A percentile compares a stretch with the other conserved stretches of the same genome.
These are phyloP conservation scores for Vitis vinifera DNA, from an alignment of 164 flowering plant genomes.

Conservation along the genomic window ASM3070453v1 NC_081811.1:1989501-1990000, in stretches of 20 bases:
- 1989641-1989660: slow-evolving; percentile 44
- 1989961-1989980: slow-evolving; percentile 35
- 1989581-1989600: slow-evolving; percentile 36
- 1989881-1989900: slow-evolving; percentile 51
- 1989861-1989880: slow-evolving; percentile 44
- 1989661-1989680: slow-evolving; percentile 51
- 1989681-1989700: slow-evolving; percentile 49
- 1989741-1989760: not conserved
- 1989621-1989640: slow-evolving; percentile 44
- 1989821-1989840: slow-evolving; percentile 25
- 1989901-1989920: slow-evolving; percentile 53
- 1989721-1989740: not conserved
- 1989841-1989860: slow-evolving; percentile 46
- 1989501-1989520: slow-evolving; percentile 70
- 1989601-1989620: slow-evolving; percentile 40
- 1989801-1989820: slow-evolving; percentile 37
- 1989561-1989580: slow-evolving; percentile 52
- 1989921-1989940: slow-evolving; percentile 47
- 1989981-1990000: slow-evolving; percentile 35
- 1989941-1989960: slow-evolving; percentile 52
- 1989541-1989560: slow-evolving; percentile 49
- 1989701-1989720: slow-evolving; percentile 43
- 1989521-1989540: slow-evolving; percentile 64
- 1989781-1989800: slow-evolving; percentile 33
- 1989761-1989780: not conserved